phyloP scores from a whole-genome alignment of 2,329 filamentous ascomycete species.

The Calonectria honghensis region DNA sequence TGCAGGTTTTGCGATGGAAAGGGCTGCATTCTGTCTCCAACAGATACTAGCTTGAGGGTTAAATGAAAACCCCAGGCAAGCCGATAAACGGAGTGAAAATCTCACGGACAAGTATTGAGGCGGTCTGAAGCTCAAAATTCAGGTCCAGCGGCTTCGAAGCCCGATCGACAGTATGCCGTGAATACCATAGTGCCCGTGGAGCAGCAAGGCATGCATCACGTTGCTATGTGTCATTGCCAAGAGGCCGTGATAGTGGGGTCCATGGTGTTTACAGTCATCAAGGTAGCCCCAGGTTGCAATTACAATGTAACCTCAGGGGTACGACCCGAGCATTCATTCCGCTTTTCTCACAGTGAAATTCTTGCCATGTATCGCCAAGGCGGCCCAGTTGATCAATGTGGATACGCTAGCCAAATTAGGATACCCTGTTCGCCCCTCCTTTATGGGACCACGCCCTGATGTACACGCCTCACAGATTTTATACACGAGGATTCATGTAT shows the following conservation, averaged over 20 bases:
- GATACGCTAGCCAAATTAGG: neutral
- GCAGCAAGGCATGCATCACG: neutral
- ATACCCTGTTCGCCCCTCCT: neutral
- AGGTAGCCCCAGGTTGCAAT: no score
- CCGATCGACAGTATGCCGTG: neutral
- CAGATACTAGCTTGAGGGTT: conserved; percentile 7
- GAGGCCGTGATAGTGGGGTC: neutral
- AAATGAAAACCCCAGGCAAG: neutral
- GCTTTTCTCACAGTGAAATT: conserved; percentile 11
- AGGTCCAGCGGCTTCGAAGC: neutral
- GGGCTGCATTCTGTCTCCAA: neutral
- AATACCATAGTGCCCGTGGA: neutral
- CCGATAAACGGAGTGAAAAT: conserved; percentile 8
- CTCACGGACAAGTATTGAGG: neutral
- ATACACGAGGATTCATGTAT: neutral
- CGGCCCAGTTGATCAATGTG: neutral
- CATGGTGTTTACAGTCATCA: neutral
- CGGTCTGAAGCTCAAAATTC: conserved; percentile 19
- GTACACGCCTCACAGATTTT: neutral
- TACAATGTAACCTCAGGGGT: neutral
- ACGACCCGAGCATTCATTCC: neutral
- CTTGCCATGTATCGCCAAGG: neutral
- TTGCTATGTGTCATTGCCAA: conserved; percentile 8
- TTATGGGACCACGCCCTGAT: neutral
- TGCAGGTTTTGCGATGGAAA: conserved; percentile 4